phyloP scores from a whole-genome alignment of 768 basidiomycete species.

The Tricholoma furcatifolium region DNA sequence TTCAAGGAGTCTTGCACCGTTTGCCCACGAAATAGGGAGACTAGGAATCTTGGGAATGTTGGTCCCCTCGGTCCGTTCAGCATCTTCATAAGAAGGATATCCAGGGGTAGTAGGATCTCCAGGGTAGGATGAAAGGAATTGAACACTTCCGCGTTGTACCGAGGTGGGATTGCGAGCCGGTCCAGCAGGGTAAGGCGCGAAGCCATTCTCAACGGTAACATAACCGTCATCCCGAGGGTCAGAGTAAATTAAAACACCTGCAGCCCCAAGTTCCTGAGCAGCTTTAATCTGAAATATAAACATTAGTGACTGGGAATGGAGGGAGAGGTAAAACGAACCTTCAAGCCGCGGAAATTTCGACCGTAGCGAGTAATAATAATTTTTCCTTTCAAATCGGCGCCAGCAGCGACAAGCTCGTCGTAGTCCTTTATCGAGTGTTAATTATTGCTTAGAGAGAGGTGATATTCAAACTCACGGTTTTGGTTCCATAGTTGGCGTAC shows the following conservation, averaged over 20 bases:
- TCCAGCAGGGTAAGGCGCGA: constrained; percentile 75
- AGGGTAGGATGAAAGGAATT: constrained; percentile 64
- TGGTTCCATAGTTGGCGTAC: constrained; percentile 80
- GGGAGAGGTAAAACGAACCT: constrained; percentile 41
- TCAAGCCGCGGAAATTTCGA: constrained; percentile 78
- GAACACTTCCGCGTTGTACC: constrained; percentile 84
- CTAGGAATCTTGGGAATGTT: constrained; percentile 80
- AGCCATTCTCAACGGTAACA: constrained; percentile 76
- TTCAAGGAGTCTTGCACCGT: constrained; percentile 68
- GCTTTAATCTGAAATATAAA: constrained; percentile 57
- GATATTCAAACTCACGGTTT: constrained; percentile 37
- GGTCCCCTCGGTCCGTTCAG: constrained; percentile 54
- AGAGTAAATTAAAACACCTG: constrained; percentile 77
- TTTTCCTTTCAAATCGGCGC: constrained; percentile 72
- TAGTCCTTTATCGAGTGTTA: constrained; percentile 33
- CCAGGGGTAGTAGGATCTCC: constrained; percentile 89
- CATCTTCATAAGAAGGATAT: constrained; percentile 81
- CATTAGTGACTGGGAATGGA: constrained; percentile 18
- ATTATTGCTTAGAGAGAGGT: not conserved
- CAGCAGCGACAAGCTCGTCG: constrained; percentile 54
- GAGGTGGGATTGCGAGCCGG: constrained; percentile 85
- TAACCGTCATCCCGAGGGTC: constrained; percentile 86
- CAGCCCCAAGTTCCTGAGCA: constrained; percentile 81
- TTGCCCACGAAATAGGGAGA: constrained; percentile 87
- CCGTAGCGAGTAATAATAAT: constrained; percentile 82